Base-by-base conservation (phyloP, 108 stramenopile species). In the Stephanodiscus triporus region DNA sequence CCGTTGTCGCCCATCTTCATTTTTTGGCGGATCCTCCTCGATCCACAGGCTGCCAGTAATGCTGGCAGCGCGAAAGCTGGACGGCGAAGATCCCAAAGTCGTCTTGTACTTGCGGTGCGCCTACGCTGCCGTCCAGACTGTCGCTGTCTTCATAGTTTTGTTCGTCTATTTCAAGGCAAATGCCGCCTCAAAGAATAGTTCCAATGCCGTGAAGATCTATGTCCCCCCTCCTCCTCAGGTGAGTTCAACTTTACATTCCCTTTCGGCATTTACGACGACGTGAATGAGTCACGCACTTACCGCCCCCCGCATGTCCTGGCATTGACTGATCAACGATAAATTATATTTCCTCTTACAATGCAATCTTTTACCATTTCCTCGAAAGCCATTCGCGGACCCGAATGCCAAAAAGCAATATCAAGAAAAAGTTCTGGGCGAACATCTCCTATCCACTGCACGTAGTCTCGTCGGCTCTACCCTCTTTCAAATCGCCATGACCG, bases 21-120 rank as follows among this genome's bases (percentile, higher is more conserved):
- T 16, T 14, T 16, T 45, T 45, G 2, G 14, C 16, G 26, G n/a
- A 16, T 2, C 14, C 8, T 23, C 7, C 13, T 47, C 43, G 32
- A 68, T 54, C 17, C 32, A 91, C 32, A 93, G 92, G 91, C 75
- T 93, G 58, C 95, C 95, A 27, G 88, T 93, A 49, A 95, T 95
- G 91, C 70, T 95, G 47, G 89, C 89, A 50, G 90, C 95, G 5
- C 86, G 95, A 20, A 91, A 95, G 69, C 64, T 95, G 17, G 91
- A 95, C 66, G 86, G 86, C 38, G 95, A 95, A 74, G 91, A 95
- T 72, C 91, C 95, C 11, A 80, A 87, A 23, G 75, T 87, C 20
- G 85, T 95, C 55, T 83, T 87, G 56, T 73, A 70, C 49, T 72
- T 95, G 51, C 90, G 95, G 11, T 78, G 88, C 48, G 69, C 86